Base-by-base conservation (phyloP, 169 alveolate genomes). In the Cryptosporidium baileyi region DNA sequence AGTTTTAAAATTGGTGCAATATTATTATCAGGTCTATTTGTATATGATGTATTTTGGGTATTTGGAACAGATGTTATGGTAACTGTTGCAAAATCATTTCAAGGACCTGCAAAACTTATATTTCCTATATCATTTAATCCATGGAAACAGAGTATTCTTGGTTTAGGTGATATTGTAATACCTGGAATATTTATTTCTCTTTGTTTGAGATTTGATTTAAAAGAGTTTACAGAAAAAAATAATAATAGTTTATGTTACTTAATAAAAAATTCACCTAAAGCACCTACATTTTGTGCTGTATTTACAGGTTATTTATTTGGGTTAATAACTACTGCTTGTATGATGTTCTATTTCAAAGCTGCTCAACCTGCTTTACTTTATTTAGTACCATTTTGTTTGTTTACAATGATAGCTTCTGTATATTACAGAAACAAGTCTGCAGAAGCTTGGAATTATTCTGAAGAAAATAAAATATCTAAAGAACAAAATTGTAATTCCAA, bases 361-460 rank as follows among this genome's bases (percentile, higher is more conserved):
- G 93, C 97, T 19, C 95, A 96, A 90, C 99, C 99, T n/a, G 99
- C 99, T 5, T 89, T 96, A n/a, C 94, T 96, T 30, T 96, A 94
- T 82, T 91, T 96, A 28, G 98, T 95, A 13, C 99, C 99, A 13
- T 92, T 93, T 49, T 91, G 96, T 80, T 74, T 96, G 61, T 52
- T 91, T 57, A 36, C 91, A 0, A 74, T 88, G 67, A 49, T 88
- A 36, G 89, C 82, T 15, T 89, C 93, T 17, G 92, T 91, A 19
- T 67, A 80, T 13, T 80, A 80, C 59, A 89, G 89, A 59, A 91
- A 90, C 32, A 61, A 85, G 45, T 80, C 61, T 36, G 60, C 65
- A 24, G 92, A 57, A 6, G 82, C 74, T 32, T 60, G 81, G 81
- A 60, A 60, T 45, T 61, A 67, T 63, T 80, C 79, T 28, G 80